Base-by-base conservation (phyloP, 2,329 filamentous ascomycete species). In the Sordariomycetes sp. region DNA sequence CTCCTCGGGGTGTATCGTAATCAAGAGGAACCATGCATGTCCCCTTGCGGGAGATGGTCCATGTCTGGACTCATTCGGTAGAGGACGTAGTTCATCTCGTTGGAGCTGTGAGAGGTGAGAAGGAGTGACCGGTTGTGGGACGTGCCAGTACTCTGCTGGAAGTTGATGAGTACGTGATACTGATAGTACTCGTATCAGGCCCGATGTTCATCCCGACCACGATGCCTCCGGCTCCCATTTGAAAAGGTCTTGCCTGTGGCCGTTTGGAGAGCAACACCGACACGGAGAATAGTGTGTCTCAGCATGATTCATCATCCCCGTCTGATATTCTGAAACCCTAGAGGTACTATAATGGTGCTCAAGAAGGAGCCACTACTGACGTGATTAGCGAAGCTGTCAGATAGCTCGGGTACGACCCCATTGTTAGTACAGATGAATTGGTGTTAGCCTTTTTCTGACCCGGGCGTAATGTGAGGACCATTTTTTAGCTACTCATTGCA, bases 181-280 rank as follows among this genome's bases (percentile, higher is more conserved):
- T 69, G 20, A 71, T 70, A 1, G 76, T 78, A 39, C 75, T 72
- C 1, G 76, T 77, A 55, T 78, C 78, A 65, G 74, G 65, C 5
- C 73, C 72, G 52, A 70, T 75, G 1, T 75, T 75, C 3, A 76
- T 55, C 2, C 75, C 75, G 6, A 70, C 70, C 22, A 77, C 68
- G 24, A 76, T 68, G 2, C 75, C 67, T 1, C 45, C 45, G 45
- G 24, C 45, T 12, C 24, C 24, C 45, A 50, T 50, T 2, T 50
- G 0, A 72, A 48, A 48, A 48, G 25, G 13, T 56, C n/a, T 6
- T 24, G 24, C 22, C 5, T 10, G 54, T 4, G 4, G 25, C 8
- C 20, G 17, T 12, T 20, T 24, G 39, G 24, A 45, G 39, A 20
- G 22, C 36, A 24, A 1, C 32, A 5, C 39, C 24, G 1, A 51